phyloP scores from a whole-genome alignment of 2,329 filamentous ascomycete genomes.

The Chlorencoelia australis region DNA sequence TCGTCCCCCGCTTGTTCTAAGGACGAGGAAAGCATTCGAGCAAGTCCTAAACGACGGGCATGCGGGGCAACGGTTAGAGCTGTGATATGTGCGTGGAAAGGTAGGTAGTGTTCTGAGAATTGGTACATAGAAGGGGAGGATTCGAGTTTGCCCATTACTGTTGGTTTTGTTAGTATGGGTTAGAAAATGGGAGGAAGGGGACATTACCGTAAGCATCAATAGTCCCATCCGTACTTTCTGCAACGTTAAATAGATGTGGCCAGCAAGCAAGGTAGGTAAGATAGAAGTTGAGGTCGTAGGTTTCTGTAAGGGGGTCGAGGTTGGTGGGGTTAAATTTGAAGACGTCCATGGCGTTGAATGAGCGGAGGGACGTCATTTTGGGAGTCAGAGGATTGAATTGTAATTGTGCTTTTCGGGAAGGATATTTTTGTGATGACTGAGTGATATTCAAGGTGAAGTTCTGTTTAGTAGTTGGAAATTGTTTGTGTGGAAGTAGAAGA shows the following conservation, averaged over 20 bases:
- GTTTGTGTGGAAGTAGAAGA: too few species aligned
- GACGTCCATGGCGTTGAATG: constrained; percentile 75
- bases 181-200: background rate
- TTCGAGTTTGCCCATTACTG: constrained; percentile 96
- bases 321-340: constrained; percentile 91
- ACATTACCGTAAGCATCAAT: constrained; percentile 80
- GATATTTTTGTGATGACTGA: too few species aligned
- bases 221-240: constrained; percentile 75
- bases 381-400: too few species aligned
- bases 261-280: constrained; percentile 92
- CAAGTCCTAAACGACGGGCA: constrained; percentile 77
- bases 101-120: constrained; percentile 81
- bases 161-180: constrained; percentile 4
- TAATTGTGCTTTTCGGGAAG: too few species aligned
- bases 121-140: constrained; percentile 66
- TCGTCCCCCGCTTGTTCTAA: constrained; percentile 76
- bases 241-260: constrained; percentile 89
- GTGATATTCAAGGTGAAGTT: too few species aligned
- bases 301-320: constrained; percentile 93
- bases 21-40: constrained; percentile 69
- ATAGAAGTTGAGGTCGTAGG: constrained; percentile 93
- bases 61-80: constrained; percentile 85
- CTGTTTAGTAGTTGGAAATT: too few species aligned
- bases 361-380: constrained; percentile 71
- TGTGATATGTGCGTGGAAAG: constrained; percentile 98